Base-by-base conservation (phyloP, 306 rosid genomes). In the Purshia tridentata region DNA sequence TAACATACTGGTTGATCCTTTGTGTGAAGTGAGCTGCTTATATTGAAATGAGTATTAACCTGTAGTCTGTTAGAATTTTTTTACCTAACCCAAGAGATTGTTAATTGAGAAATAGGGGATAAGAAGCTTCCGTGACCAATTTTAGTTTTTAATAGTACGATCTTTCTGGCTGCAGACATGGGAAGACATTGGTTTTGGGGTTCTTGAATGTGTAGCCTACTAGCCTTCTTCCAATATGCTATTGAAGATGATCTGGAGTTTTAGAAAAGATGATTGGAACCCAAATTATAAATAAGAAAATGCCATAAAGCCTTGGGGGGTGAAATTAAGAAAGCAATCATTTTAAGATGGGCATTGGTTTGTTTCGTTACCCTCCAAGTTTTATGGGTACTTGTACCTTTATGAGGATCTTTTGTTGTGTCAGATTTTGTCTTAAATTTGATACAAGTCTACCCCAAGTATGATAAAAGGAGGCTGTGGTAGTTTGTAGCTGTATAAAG, bases 351-450 rank as follows among this genome's bases (percentile, higher is more conserved):
- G 14, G 35, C 8, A 19, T 53, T 54, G 15, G 1, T 44, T 23
- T 41, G 41, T 22, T 37, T 12, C 35, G 41, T 54, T 68, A 51
- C 61, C 16, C 48, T 16, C 29, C 58, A n/a, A 12, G 16, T 41
- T 51, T 68, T n/a, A 51, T 48, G 45, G 1, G 52, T 19, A 5
- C 18, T 64, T 40, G 19, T 50, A 68, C 35, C 37, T 4, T 69
- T 13, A 53, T 5, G 14, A 69, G 22, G 73, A 52, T 40, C 55
- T 35, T 18, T 22, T 69, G 37, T 50, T 11, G 12, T 69, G 35
- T 69, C 50, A 40, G 73, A 52, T 40, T 8, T 68, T 57, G n/a
- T 35, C 40, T 53, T 68, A 68, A 45, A 40, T 69, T 5, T 69
- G 73, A 40, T 69, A n/a, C 20, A 9, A 49, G 62, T 18, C 39